A percentile compares a stretch with the other conserved stretches of the same genome.
These are phyloP conservation scores for Diaporthe velutina DNA, from an alignment of 2,329 filamentous ascomycete genomes.

Conservation along the genomic window DNA sequence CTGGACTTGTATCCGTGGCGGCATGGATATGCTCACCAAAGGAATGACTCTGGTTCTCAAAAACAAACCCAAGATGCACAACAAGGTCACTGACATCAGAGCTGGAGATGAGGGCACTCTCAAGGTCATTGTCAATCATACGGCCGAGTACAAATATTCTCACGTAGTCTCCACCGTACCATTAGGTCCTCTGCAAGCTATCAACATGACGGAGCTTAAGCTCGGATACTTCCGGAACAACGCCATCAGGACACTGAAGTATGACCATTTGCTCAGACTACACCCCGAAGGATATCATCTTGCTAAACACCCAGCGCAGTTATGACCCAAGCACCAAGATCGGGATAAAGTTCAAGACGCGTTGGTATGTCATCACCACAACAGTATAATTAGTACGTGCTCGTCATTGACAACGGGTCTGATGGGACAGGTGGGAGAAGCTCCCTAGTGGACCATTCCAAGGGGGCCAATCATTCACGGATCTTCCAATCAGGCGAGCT, in stretches of 20 bases:
- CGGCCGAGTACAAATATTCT: conserved; percentile 40
- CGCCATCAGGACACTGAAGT: conserved; percentile 48
- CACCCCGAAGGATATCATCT: neutral
- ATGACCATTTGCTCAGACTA: neutral
- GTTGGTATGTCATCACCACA: conserved; percentile 43
- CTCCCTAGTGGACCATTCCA: conserved; percentile 42
- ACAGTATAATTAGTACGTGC: neutral
- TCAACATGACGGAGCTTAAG: conserved; percentile 45
- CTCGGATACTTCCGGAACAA: conserved; percentile 47
- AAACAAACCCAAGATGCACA: conserved; percentile 42
- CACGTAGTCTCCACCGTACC: conserved; percentile 46
- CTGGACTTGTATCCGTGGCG: conserved; percentile 51
- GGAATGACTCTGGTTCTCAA: conserved; percentile 45
- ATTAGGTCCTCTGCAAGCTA: conserved; percentile 45
- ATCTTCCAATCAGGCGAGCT: conserved; percentile 48
- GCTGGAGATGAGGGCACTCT: conserved; percentile 38
- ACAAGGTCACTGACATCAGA: conserved; percentile 43
- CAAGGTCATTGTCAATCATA: conserved; percentile 43
- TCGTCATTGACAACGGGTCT: neutral
- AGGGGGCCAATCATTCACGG: conserved; percentile 46
- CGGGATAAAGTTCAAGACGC: conserved; percentile 46
- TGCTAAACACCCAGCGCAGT: neutral
- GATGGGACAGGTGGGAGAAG: conserved; percentile 41
- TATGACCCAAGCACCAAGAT: conserved; percentile 49
- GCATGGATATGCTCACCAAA: conserved; percentile 45